These are phyloP conservation scores for Stagonosporopsis cucurbitacearum DNA, from an alignment of 2,329 filamentous ascomycete genomes.

Conservation along the genomic window DNA sequence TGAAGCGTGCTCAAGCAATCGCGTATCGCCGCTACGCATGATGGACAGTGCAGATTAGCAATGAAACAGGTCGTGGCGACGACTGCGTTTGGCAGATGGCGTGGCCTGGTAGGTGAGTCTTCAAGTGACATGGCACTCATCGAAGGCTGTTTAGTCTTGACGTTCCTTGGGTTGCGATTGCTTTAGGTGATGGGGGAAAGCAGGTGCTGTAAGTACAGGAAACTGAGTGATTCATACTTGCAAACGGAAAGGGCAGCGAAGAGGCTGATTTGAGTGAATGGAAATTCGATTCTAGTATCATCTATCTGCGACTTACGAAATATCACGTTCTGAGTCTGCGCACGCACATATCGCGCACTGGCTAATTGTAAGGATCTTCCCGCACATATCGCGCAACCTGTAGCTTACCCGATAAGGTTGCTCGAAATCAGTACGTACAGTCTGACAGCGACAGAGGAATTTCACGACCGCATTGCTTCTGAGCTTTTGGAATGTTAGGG, in stretches of 20 bases:
- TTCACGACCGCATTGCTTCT: no score
- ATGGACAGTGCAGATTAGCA: slow-evolving; percentile 78
- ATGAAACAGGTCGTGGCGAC: slow-evolving; percentile 67
- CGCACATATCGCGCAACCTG: slow-evolving; percentile 5
- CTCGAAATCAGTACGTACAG: no score
- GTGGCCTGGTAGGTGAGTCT: slow-evolving; percentile 18
- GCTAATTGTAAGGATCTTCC: background rate
- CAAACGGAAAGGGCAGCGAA: background rate
- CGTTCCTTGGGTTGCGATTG: slow-evolving; percentile 24
- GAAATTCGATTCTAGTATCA: background rate
- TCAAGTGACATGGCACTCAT: slow-evolving; percentile 25
- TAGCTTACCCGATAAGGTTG: background rate
- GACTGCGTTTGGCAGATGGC: slow-evolving; percentile 21
- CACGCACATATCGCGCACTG: slow-evolving; percentile 13
- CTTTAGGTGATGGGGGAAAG: slow-evolving; percentile 1
- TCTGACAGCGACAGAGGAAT: no score
- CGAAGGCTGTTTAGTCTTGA: background rate
- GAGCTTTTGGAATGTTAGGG: no score
- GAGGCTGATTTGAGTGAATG: background rate
- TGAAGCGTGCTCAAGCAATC: slow-evolving; percentile 59
- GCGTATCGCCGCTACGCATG: slow-evolving; percentile 72
- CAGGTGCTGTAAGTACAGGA: background rate
- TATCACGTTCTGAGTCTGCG: background rate
- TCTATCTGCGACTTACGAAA: background rate
- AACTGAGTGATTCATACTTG: background rate